Evolutionary conservation across 345 rosid genomes (phyloP).

Genomic region (Jatropha curcas): DNA sequence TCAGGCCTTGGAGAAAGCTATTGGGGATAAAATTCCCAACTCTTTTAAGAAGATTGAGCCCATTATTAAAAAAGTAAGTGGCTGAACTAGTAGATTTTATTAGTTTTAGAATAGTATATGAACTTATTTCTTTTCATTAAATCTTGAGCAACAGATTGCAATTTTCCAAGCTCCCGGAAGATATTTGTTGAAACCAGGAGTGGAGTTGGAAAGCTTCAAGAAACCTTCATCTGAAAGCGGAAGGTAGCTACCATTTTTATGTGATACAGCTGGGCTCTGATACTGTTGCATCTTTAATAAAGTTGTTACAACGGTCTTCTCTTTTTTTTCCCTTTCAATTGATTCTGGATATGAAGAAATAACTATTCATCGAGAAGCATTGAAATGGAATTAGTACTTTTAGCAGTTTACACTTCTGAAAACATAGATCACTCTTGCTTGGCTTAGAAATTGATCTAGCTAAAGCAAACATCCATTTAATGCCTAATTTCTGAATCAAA

Average conservation of each 20-base stretch:
- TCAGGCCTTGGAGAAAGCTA: constrained; percentile 84
- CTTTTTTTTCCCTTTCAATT: constrained; percentile 5
- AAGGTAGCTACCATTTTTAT: constrained; percentile 52
- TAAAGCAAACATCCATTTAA: neutral
- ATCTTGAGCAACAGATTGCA: constrained; percentile 69
- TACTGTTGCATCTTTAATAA: constrained; percentile 6
- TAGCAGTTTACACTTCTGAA: neutral
- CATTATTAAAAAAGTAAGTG: constrained; percentile 65
- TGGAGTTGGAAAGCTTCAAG: constrained; percentile 61
- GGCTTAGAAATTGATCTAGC: neutral
- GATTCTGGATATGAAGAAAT: constrained; percentile 2
- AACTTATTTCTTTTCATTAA: constrained; percentile 31
- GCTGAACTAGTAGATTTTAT: constrained; percentile 28
- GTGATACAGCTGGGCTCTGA: constrained; percentile 11
- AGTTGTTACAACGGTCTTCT: neutral
- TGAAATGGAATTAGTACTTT: neutral
- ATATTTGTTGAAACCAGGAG: constrained; percentile 71
- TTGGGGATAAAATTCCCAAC: constrained; percentile 61
- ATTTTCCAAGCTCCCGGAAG: constrained; percentile 73
- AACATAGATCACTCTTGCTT: neutral
- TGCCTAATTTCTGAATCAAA: neutral
- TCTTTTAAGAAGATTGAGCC: constrained; percentile 68
- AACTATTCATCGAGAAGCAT: neutral
- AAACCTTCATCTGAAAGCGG: constrained; percentile 63
- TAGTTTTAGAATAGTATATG: constrained; percentile 19